A percentile compares a stretch with the other conserved stretches of the same genome.
Conservation (phyloP, 257 asterid genomes). For the Scutellaria minor region DNA sequence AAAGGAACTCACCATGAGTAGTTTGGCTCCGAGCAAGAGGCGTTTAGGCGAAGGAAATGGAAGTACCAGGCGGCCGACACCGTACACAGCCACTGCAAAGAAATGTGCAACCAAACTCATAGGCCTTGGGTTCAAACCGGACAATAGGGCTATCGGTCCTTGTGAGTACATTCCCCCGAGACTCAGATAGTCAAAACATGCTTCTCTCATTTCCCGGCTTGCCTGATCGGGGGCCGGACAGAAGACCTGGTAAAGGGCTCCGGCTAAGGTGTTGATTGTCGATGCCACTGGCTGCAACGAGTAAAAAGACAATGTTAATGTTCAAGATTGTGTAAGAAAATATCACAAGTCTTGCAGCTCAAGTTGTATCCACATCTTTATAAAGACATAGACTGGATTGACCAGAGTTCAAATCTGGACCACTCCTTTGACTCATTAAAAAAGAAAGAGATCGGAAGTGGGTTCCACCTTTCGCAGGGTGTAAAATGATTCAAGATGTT, state of each 20-base stretch:
- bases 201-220: slow-evolving; percentile 59
- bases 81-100: slow-evolving; percentile 57
- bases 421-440: too few relatives aligned
- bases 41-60: slow-evolving; percentile 57
- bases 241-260: slow-evolving; percentile 57
- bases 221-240: slow-evolving; percentile 56
- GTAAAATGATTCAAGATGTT: slow-evolving; percentile 52
- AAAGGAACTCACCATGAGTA: slow-evolving; percentile 39
- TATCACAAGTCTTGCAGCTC: neutral
- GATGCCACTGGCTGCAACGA: slow-evolving; percentile 56
- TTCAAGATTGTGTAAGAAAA: neutral
- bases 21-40: slow-evolving; percentile 41
- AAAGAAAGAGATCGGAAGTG: neutral
- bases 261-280: slow-evolving; percentile 55
- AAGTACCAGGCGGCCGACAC: slow-evolving; percentile 52
- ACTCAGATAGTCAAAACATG: slow-evolving; percentile 56
- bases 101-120: slow-evolving; percentile 61
- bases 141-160: slow-evolving; percentile 55
- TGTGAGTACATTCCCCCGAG: slow-evolving; percentile 49
- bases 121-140: slow-evolving; percentile 59
- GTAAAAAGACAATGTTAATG: too few relatives aligned
- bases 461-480: slow-evolving; percentile 47
- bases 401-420: too few relatives aligned
- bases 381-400: too few relatives aligned
- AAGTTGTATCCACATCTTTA: too few relatives aligned